Base-by-base conservation (phyloP, 2,329 filamentous ascomycete genomes). In the Aspergillus tubingensis region DNA sequence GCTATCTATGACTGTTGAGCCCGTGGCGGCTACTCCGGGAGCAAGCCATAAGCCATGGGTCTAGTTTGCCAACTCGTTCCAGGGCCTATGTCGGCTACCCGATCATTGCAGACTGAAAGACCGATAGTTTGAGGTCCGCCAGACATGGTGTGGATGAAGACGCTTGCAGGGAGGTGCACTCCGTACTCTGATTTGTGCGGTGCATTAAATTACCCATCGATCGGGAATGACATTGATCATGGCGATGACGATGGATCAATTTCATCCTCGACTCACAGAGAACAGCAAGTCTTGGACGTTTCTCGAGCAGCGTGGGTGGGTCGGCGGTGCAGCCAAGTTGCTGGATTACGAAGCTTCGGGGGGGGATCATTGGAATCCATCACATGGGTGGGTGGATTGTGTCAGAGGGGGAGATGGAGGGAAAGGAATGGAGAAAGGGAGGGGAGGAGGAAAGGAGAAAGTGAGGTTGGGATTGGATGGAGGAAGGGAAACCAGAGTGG, bases 261-360 rank as follows among this genome's bases (percentile, higher is more conserved):
- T 36, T 30, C 38, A 44, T 47, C 38, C 56, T 57, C 48, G 25
- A 38, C 21, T 43, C 8, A 53, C n/a, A 41, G 27, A 19, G 15
- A 25, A 39, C 8, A 39, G 36, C 36, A 43, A 30, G 17, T 53
- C 51, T 27, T 21, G 30, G 54, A 36, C 11, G 32, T 36, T 36
- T 23, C 41, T 23, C 7, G 47, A 47, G 44, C 38, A 43, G 32
- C 36, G 55, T 50, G 47, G 51, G 62, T 60, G 54, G 52, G 43
- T 44, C 41, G 19, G 32, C 36, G 55, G 23, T 54, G 13, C 8
- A 39, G 48, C 27, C 19, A 25, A 43, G 27, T 36, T 30, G 25
- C 36, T 25, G 43, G 36, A 61, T 63, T 61, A 65, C 63, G 63
- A 59, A 60, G 61, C 55, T 44, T 57, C 56, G 49, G 53, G 30